phyloP scores from a whole-genome alignment of 306 rosid genomes.

The Luffa aegyptiaca region DNA sequence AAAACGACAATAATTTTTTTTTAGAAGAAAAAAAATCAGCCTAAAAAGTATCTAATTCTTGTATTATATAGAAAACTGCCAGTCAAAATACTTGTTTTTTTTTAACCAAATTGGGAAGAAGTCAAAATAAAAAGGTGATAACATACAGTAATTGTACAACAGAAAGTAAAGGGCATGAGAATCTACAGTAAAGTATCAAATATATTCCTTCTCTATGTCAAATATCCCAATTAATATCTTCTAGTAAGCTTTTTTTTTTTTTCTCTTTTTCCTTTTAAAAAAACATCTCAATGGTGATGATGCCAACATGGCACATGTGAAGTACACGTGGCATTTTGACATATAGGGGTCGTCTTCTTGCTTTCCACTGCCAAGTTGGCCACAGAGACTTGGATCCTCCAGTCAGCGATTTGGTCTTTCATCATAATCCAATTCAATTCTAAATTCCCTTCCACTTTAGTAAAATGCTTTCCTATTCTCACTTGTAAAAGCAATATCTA shows the following conservation, averaged over 20 bases:
- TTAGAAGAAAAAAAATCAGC: background rate
- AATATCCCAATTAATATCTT: background rate
- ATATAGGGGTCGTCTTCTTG: background rate
- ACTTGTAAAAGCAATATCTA: background rate
- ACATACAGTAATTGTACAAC: background rate
- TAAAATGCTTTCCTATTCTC: background rate
- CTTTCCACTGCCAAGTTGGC: background rate
- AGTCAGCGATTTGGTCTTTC: background rate
- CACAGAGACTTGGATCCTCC: conserved; percentile 6
- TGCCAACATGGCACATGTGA: background rate
- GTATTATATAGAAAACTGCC: background rate
- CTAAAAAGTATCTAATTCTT: background rate
- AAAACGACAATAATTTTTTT: too few species aligned
- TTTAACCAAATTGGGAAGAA: background rate
- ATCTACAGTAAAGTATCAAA: background rate
- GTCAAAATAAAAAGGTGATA: background rate
- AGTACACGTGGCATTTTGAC: conserved; percentile 6
- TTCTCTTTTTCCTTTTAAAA: background rate
- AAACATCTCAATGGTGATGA: background rate
- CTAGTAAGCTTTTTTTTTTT: background rate
- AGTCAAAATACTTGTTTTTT: background rate
- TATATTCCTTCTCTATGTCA: background rate
- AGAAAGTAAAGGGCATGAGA: background rate
- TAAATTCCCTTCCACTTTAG: background rate
- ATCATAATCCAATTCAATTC: background rate